These are phyloP conservation scores for Hanseniaspora gamundiae DNA, from an alignment of 1,139 yeast genomes.

Conservation along the genomic window DNA sequence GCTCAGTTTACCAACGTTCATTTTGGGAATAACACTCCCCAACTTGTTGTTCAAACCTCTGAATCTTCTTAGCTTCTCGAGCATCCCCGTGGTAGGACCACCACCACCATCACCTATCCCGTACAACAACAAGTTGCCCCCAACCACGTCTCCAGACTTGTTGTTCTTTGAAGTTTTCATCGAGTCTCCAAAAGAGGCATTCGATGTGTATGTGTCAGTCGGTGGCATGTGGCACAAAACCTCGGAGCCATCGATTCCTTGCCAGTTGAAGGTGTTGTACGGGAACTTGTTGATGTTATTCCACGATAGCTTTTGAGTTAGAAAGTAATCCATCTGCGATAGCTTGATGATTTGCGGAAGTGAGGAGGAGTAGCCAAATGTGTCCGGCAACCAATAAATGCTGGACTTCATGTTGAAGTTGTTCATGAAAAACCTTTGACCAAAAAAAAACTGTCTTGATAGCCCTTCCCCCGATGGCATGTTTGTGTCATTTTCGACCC, in stretches of 20 bases:
- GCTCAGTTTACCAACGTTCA: constrained; percentile 48
- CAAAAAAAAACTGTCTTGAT: constrained; percentile 76
- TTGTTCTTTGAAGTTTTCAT: constrained; percentile 68
- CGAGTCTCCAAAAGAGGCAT: constrained; percentile 87
- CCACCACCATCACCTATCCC: constrained; percentile 99
- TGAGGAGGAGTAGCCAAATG: constrained; percentile 93
- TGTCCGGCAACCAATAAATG: constrained; percentile 91
- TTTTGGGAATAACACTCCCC: constrained; percentile 65
- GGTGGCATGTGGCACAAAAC: constrained; percentile 97
- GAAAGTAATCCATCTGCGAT: constrained; percentile 71
- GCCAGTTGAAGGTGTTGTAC: constrained; percentile 86
- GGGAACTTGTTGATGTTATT: constrained; percentile 88
- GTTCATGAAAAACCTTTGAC: constrained; percentile 71
- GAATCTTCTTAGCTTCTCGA: constrained; percentile 82
- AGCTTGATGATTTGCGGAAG: constrained; percentile 83
- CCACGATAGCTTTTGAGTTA: constrained; percentile 94
- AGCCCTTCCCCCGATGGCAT: constrained; percentile 88
- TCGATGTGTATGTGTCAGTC: constrained; percentile 87
- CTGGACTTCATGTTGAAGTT: constrained; percentile 68
- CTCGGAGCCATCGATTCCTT: constrained; percentile 85
- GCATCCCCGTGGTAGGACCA: constrained; percentile 89
- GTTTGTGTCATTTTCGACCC: constrained; percentile 97
- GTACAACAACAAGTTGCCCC: constrained; percentile 66
- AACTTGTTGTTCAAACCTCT: constrained; percentile 76
- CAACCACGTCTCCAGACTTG: constrained; percentile 69